phyloP scores from a whole-genome alignment of 495 filamentous ascomycete species.

The Trypethelium eluteriae region DNA sequence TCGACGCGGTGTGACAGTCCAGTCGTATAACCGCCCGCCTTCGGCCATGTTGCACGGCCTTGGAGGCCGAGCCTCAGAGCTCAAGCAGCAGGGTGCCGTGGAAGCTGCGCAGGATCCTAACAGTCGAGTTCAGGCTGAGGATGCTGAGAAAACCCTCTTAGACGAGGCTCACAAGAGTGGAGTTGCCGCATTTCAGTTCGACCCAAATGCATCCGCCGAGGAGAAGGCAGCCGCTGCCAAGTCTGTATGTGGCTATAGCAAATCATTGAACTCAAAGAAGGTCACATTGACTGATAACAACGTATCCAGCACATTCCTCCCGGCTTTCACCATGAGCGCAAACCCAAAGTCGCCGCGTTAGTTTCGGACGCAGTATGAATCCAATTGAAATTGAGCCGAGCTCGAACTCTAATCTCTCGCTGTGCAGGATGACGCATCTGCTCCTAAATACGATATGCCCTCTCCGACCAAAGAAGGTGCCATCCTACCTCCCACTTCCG shows the following conservation, averaged over 20 bases:
- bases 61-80: constrained; percentile 44
- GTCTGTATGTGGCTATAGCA: constrained; percentile 54
- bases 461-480: constrained; percentile 63
- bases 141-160: constrained; percentile 61
- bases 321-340: constrained; percentile 56
- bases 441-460: constrained; percentile 70
- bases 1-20: neutral
- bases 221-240: constrained; percentile 72
- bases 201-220: constrained; percentile 75
- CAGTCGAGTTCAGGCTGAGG: constrained; percentile 58
- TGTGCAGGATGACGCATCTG: constrained; percentile 54
- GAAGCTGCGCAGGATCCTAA: constrained; percentile 64
- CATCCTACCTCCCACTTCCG: constrained; percentile 37
- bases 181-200: constrained; percentile 70
- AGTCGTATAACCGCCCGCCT: neutral
- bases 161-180: constrained; percentile 71
- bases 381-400: neutral
- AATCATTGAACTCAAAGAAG: neutral
- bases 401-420: constrained; percentile 2
- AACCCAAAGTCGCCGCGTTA: constrained; percentile 60
- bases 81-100: constrained; percentile 69
- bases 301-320: constrained; percentile 47
- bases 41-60: constrained; percentile 18
- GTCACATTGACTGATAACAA: constrained; percentile 11
- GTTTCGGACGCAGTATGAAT: constrained; percentile 59